Evolutionary conservation across 2,329 filamentous ascomycete genomes (phyloP), one percentile per base, ranked within the genome.

Genomic region (Gaeumannomyces tritici): DNA sequence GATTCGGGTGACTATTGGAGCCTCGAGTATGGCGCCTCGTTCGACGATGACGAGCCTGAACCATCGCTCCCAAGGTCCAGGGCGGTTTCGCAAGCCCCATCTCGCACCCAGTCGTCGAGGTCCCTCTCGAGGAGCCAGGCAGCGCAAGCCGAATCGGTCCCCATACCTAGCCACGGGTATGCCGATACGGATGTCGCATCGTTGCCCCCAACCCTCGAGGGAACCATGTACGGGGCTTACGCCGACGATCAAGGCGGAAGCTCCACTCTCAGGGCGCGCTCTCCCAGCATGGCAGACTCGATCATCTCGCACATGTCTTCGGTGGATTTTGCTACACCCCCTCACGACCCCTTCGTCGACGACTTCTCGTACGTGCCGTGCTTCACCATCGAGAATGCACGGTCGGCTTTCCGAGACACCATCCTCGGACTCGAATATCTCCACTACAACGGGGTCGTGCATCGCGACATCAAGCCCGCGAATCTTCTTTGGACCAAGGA

Each of bases 281-380:
- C 90, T 4, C 89, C 91, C 42, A 96, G 92, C 71, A 84, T 93
- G 75, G 86, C 89, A 4, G 91, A 90, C 61, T 95, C 90, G 64
- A 85, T 86, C 70, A 86, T 89, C 69, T 85, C 89, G 60, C 81
- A 87, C 75, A 85, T 88, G 82, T 88, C 85, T 4, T 86, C 84
- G 0, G 74, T 88, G 51, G 85, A 88, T 69, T 84, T 79, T 70
- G 82, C 82, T 67, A 72, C 76, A 11, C 80, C 79, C 56, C 75
- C 79, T 15, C 86, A 89, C 65, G 85, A 89, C 65, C 80, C 85
- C 1, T 86, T 91, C 64, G 89, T 91, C 47, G 91, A 96, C 68
- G 93, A 98, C 72, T 91, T 91, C 73, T 91, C 89, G 47, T 96
- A 95, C 70, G 93, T 98, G 21, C 95, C 95, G 21, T 92, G 93